A percentile compares a stretch with the other conserved stretches of the same genome.
These are phyloP conservation scores for Papilionanthe hybrid DNA, from an alignment of 116 monocot genomes.

Conservation along the genomic window DNA sequence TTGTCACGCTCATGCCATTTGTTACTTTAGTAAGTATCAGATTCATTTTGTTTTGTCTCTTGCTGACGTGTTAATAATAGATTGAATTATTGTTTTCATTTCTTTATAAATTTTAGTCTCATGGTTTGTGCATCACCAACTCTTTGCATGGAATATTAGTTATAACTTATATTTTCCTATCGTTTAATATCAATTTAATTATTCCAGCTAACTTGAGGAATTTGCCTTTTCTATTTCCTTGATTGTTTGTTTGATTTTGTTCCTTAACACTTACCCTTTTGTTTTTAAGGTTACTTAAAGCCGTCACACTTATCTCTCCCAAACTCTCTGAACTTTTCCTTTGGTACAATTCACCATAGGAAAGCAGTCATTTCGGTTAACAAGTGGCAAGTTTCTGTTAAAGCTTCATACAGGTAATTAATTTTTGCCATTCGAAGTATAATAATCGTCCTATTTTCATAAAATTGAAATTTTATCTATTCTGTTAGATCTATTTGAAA, in stretches of 20 bases:
- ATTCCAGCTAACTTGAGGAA: neutral
- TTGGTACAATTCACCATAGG: neutral
- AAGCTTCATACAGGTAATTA: constrained; percentile 16
- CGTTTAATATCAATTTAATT: neutral
- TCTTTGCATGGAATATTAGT: neutral
- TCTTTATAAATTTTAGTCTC: neutral
- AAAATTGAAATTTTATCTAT: neutral
- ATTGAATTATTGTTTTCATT: neutral
- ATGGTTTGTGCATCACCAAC: neutral
- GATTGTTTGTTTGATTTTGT: neutral
- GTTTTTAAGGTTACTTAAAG: constrained; percentile 5
- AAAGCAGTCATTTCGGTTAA: constrained; percentile 5
- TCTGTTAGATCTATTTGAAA: neutral
- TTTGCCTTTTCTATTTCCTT: neutral
- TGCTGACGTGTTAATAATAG: neutral
- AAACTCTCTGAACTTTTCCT: constrained; percentile 6
- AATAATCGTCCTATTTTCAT: neutral
- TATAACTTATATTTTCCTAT: neutral
- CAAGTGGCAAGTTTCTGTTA: constrained; percentile 12
- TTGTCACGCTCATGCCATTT: neutral
- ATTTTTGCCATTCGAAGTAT: constrained; percentile 14
- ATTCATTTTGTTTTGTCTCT: neutral
- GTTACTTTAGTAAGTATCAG: neutral
- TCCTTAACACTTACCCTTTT: neutral
- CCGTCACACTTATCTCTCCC: constrained; percentile 8